These are phyloP conservation scores for Phytophthora citrophthora DNA, from an alignment of 352 stramenopile species.

Conservation along the genomic window DNA sequence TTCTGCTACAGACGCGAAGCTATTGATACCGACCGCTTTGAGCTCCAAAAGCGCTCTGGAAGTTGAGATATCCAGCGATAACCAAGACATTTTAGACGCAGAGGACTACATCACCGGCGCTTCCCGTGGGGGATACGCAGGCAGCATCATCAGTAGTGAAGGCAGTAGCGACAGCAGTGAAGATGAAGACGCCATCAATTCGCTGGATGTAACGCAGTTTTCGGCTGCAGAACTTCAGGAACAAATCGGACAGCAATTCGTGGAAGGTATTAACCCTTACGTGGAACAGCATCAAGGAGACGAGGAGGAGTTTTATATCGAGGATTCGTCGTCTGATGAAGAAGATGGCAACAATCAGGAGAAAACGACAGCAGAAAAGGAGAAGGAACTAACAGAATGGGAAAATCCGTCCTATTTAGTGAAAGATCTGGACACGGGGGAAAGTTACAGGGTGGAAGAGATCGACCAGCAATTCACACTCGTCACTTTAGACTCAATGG, in stretches of 20 bases:
- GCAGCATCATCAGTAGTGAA: slow-evolving; percentile 38
- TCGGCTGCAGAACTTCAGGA: slow-evolving; percentile 35
- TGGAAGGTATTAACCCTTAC: slow-evolving; percentile 55
- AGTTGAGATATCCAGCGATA: slow-evolving; percentile 14
- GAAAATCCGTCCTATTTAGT: slow-evolving; percentile 85
- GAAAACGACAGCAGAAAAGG: slow-evolving; percentile 17
- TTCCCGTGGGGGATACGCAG: slow-evolving; percentile 25
- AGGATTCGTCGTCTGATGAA: slow-evolving; percentile 32
- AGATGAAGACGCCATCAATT: slow-evolving; percentile 2
- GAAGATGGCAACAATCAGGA: slow-evolving; percentile 14
- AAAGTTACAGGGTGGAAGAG: slow-evolving; percentile 82
- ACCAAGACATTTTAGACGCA: slow-evolving; percentile 25
- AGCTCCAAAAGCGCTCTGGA: slow-evolving; percentile 3
- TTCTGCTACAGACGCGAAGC: slow-evolving; percentile 2
- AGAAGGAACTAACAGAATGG: slow-evolving; percentile 56
- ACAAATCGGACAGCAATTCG: slow-evolving; percentile 40
- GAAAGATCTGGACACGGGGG: slow-evolving; percentile 81
- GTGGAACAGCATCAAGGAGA: slow-evolving; percentile 48
- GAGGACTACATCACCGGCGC: slow-evolving; percentile 36
- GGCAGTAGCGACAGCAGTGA: slow-evolving; percentile 34
- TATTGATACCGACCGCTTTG: neutral
- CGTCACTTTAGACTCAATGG: slow-evolving; percentile 74
- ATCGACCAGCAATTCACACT: slow-evolving; percentile 86
- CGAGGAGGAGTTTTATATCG: slow-evolving; percentile 40
- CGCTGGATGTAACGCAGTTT: slow-evolving; percentile 36